Base-by-base conservation (phyloP, 2,329 filamentous ascomycete genomes). In the Apiospora kogelbergensis region DNA sequence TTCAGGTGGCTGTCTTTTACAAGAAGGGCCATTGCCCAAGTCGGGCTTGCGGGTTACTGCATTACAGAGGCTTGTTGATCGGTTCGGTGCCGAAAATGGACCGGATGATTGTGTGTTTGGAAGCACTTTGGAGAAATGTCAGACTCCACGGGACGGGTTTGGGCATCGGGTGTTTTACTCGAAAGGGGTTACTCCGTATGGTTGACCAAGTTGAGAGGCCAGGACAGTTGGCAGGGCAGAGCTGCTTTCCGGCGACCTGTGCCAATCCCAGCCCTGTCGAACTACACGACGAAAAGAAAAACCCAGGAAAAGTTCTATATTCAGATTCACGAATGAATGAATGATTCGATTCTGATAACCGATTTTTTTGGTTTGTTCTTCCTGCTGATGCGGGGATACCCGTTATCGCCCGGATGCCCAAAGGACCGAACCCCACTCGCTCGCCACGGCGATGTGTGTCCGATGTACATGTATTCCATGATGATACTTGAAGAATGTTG, bases 131-230 rank as follows among this genome's bases (percentile, higher is more conserved):
- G 63, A 44, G 63, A 44, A 65, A n/a, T 24, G 2, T 30, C 26
- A 40, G 63, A 20, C 40, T 65, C 26, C n/a, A 65, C 10, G 22
- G 60, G 37, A 44, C 63, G 63, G 63, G 63, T 17, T 44, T 65
- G 63, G 63, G 63, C 63, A 44, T 65, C 63, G 63, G 63, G 63
- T 44, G 63, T 26, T 44, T 65, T 65, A 41, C 63, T 65, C 63
- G 30, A 60, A 60, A 60, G 53, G 53, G 53, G 53, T 60, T 60
- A 60, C 53, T n/a, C n/a, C n/a, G n/a, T n/a, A n/a, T n/a, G 20
- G 30, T 60, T n/a, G 26, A n/a, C 26, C 53, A 60, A 65, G 63
- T 26, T 42, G 20, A 65, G 63, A 65, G 24, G 13, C 37, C n/a
- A 24, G n/a, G 37, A 42, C 53, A 60, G 37, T 60, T 60, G 26